These are phyloP conservation scores for Blepharisma undulans DNA, from an alignment of 169 alveolate species.

Conservation along the genomic window DNA sequence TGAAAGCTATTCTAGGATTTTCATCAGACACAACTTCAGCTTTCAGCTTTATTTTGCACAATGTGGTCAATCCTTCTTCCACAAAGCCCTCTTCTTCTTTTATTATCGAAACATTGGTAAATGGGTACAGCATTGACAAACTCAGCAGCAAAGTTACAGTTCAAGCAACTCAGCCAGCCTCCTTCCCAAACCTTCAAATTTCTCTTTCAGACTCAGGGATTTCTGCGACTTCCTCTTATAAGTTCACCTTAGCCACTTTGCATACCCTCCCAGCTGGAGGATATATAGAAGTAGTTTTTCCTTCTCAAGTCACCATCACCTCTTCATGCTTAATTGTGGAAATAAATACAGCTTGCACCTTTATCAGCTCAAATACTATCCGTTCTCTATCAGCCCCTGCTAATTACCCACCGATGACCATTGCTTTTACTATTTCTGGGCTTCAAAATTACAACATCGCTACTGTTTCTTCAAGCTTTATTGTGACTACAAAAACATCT, in stretches of 20 bases:
- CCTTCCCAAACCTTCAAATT: background rate
- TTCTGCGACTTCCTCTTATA: background rate
- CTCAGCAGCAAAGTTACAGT: constrained; percentile 23
- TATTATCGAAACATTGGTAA: background rate
- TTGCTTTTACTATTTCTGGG: background rate
- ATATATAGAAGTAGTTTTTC: background rate
- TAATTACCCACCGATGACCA: background rate
- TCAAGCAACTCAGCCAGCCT: constrained; percentile 11
- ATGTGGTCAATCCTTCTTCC: background rate
- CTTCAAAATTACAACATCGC: background rate
- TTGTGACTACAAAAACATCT: background rate
- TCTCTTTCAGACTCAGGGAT: background rate
- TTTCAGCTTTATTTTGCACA: background rate
- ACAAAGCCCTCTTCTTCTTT: constrained; percentile 28
- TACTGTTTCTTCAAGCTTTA: background rate
- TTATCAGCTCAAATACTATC: background rate
- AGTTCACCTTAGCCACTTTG: background rate
- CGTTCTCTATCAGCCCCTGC: background rate
- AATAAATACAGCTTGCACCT: background rate
- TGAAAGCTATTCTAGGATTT: background rate
- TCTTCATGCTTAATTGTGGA: background rate
- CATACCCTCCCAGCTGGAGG: constrained; percentile 32
- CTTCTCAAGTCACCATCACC: background rate
- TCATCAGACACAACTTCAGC: background rate
- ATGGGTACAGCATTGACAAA: constrained; percentile 10